Base-by-base conservation (phyloP, 257 asterid genomes). In the Rubia yunnanensis region DNA sequence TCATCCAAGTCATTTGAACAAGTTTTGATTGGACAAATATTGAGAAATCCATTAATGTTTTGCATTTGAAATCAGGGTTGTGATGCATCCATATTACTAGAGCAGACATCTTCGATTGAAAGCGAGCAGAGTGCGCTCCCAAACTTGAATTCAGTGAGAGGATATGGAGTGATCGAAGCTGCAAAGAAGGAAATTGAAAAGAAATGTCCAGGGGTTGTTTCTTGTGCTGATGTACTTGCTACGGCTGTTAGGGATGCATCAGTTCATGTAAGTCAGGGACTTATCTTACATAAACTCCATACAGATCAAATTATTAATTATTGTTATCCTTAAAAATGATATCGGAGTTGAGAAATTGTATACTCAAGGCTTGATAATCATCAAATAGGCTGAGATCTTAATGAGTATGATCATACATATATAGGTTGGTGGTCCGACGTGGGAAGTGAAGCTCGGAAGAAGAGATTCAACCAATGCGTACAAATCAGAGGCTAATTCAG, bases 181-280 rank as follows among this genome's bases (percentile, higher is more conserved):
- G 62, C 62, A 1, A 56, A 56, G 38, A 5, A 6, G 31, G 62
- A 7, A 18, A 38, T 56, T 14, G 62, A 56, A 38, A 56, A 56
- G 62, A 56, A 26, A 26, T 56, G 62, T n/a, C 62, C 62, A 1
- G 62, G 62, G 11, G 36, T 56, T 13, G 62, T 56, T 56, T 56
- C 62, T 5, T 56, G 62, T 26, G 62, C 62, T 10, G 62, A 56
- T 7, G 32, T 56, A 1, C 36, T 56, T 28, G 62, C 62, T 23
- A 32, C 32, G 27, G 62, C 62, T 56, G 62, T 32, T 3, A 56
- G 62, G n/a, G 62, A 56, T 14, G 31, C 62, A 3, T 13, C 62
- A 5, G 35, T 0, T 3, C 5, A 14, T 10, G 62, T 56, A 26
- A 27, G 62, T 28, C 52, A 44, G 14, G 1, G 22, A 55, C n/a